Conservation (phyloP, 2,329 filamentous ascomycete genomes). For the Neofusicoccum laricinum region DNA sequence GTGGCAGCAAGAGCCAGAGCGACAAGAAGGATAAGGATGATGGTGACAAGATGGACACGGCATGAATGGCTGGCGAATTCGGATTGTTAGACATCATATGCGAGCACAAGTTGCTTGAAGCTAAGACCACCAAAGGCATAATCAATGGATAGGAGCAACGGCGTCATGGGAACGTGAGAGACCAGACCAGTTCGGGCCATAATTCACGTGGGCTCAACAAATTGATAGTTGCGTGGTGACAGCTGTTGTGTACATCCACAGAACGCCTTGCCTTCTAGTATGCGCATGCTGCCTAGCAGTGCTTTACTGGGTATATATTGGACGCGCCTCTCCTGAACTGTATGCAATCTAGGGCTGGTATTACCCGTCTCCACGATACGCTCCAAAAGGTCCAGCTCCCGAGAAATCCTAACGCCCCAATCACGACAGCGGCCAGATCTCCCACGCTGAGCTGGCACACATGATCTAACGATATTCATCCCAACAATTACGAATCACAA, state of each 20-base stretch:
- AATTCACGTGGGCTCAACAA: background rate
- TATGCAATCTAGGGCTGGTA: background rate
- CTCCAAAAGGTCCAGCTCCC: background rate
- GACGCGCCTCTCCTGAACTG: background rate
- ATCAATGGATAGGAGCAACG: background rate
- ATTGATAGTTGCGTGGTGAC: background rate
- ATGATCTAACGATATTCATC: constrained; percentile 25
- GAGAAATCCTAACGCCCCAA: background rate
- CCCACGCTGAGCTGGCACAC: constrained; percentile 16
- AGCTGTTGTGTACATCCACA: too few species aligned
- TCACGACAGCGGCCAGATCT: background rate
- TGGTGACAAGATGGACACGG: constrained; percentile 87
- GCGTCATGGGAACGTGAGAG: background rate
- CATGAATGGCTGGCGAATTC: constrained; percentile 47
- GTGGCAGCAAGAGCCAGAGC: constrained; percentile 33
- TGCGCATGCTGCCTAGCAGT: background rate
- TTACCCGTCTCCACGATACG: too few species aligned
- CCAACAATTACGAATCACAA: background rate
- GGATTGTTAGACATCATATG: background rate
- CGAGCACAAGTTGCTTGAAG: background rate
- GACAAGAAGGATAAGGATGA: constrained; percentile 55
- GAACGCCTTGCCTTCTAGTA: too few species aligned
- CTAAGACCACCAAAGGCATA: background rate
- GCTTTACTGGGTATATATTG: background rate
- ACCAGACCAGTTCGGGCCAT: background rate